Evolutionary conservation across 1,284 basidiomycete genomes (phyloP), one percentile per base, ranked within the genome.

Genomic region (Uromyces viciae-fabae): DNA sequence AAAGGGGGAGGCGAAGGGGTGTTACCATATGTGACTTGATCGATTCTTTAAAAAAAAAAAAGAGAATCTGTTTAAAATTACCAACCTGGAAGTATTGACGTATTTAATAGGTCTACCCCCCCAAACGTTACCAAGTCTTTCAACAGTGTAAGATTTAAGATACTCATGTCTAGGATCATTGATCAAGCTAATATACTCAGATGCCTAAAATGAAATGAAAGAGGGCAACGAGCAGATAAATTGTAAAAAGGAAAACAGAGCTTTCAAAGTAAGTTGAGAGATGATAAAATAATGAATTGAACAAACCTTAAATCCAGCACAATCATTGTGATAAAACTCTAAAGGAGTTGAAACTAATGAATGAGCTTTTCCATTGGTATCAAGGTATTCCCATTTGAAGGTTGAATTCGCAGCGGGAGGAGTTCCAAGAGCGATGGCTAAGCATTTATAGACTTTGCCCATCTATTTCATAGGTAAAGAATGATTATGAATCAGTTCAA

Each of bases 91-190:
- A 0, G 94, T 94, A 88, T 98, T 98, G 82, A 98, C 93, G 85
- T 97, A 95, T 58, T 91, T 89, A 42, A 98, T 91, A 9, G 91
- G 89, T 0, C 92, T 89, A 5, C 90, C 94, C 82, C 92, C 93
- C 91, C 92, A 94, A 52, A 98, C 88, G 85, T 98, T 98, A 14
- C 95, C 94, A 66, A 98, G 91, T 83, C 92, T 92, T 84, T 95
- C 91, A 42, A 98, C 94, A 5, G 94, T 94, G 88, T 96, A 96
- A n/a, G 96, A 89, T 86, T 91, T 92, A 82, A 89, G 89, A 85
- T 92, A 93, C 25, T 88, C 88, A 85, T 97, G 95, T 42, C 95
- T 90, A 22, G 96, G 95, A 85, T 98, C 95, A 85, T 98, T 92
- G 87, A 98, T 95, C 49, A 98, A 89, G 71, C 94, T 96, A 88